Evolutionary conservation across 2,329 filamentous ascomycete species (phyloP).

Genomic region (Tolypocladium sp.): DNA sequence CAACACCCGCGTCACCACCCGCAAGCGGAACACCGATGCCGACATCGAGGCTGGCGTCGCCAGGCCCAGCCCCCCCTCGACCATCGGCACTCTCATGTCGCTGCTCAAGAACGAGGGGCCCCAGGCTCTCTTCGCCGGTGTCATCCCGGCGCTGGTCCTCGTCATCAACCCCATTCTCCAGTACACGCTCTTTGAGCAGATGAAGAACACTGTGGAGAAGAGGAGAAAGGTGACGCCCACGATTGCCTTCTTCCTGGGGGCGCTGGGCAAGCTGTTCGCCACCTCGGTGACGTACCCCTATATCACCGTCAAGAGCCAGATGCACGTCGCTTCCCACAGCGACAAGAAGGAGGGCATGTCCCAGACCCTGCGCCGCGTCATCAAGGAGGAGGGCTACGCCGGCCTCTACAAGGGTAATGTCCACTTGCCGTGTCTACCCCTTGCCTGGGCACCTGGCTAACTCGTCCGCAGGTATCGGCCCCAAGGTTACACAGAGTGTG

Average conservation of each 20-base stretch:
- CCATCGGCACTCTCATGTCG: constrained; percentile 70
- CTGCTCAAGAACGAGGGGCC: constrained; percentile 80
- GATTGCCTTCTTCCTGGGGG: constrained; percentile 84
- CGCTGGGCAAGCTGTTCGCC: constrained; percentile 87
- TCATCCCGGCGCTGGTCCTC: constrained; percentile 83
- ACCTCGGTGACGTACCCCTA: constrained; percentile 95
- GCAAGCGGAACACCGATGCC: constrained; percentile 49
- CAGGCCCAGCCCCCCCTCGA: constrained; percentile 52
- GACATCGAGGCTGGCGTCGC: constrained; percentile 29
- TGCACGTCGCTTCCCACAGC: constrained; percentile 78
- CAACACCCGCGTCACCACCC: constrained; percentile 96
- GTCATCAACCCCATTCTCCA: constrained; percentile 98
- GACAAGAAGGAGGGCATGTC: constrained; percentile 75
- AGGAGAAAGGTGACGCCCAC: constrained; percentile 67
- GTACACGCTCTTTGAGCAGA: constrained; percentile 97
- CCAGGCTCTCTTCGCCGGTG: constrained; percentile 78
- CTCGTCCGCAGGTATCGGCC: constrained; percentile 63
- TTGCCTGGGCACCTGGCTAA: constrained; percentile 2
- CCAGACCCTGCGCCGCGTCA: constrained; percentile 66
- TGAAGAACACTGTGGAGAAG: constrained; percentile 84
- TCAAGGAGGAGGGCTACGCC: constrained; percentile 81
- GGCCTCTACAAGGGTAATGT: constrained; percentile 83
- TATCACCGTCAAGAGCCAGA: constrained; percentile 96
- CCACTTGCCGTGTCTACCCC: neutral
- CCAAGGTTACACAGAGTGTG: constrained; percentile 95